Base-by-base conservation (phyloP, 2,329 filamentous ascomycete species). In the Penicillium sp. region DNA sequence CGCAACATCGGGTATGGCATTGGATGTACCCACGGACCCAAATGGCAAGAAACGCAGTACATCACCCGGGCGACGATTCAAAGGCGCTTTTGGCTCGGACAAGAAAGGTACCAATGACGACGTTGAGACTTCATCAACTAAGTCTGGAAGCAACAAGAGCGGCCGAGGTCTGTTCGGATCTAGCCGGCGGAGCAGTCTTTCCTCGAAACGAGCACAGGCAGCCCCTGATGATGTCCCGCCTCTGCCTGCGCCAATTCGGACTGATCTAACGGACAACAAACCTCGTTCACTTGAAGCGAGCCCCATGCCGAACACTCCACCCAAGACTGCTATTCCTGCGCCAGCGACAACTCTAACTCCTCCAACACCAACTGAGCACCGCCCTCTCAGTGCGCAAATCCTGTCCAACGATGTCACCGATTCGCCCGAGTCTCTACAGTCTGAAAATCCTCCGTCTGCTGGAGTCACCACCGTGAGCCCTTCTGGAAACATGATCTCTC, bases 401-500 rank as follows among this genome's bases (percentile, higher is more conserved):
- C 55, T 72, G 49, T 55, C 67, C 21, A 60, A 66, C 29, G 46
- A 65, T 60, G 53, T 75, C 49, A 66, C 72, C 61, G 66, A 75
- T 60, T 70, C 78, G 55, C 71, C 75, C 12, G 68, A 79, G 65
- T 69, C 69, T 3, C 59, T 69, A 16, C 61, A 64, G 37, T 64
- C 62, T 23, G 60, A 62, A 18, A 66, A 72, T 18, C 56, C 63
- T 8, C 55, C 67, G 18, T 60, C 63, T 21, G 65, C 69, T 6
- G 46, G 68, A 2, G 71, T 72, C 79, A 82, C 86, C 58, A 80
- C 82, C 40, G 80, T 84, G 44, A 85, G 86, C 60, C 78, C 83
- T 37, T 82, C 85, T 62, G 85, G 84, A 66, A 87, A 83, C 67
- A 89, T 90, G 84, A 90, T 86, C 75, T 84, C 86, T 55, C 89